Evolutionary conservation across 2,329 filamentous ascomycete genomes (phyloP).

Genomic region (Scedosporium minutisporum): DNA sequence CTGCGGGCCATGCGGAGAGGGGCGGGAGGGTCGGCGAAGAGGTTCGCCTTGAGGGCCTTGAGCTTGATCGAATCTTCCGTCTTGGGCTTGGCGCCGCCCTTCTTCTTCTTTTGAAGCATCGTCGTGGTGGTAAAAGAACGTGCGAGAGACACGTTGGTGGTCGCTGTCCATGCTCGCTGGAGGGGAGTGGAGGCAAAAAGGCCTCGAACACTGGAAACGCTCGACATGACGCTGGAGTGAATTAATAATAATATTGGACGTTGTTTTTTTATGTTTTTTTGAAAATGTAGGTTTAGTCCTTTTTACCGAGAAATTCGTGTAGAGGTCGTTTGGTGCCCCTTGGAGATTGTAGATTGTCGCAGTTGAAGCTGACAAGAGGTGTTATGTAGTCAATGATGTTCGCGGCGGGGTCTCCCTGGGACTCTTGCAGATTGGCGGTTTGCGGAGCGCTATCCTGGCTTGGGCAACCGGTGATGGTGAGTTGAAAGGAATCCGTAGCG

Average conservation of each 20-base stretch:
- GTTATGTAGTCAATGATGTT: no score
- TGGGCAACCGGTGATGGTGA: no score
- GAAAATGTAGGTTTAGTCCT: no score
- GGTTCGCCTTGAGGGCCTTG: constrained; percentile 33
- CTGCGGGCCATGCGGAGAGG: constrained; percentile 84
- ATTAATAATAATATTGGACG: not conserved
- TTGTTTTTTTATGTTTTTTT: no score
- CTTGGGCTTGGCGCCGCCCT: constrained; percentile 16
- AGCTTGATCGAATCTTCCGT: constrained; percentile 21
- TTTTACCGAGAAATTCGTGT: no score
- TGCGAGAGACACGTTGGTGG: constrained; percentile 13
- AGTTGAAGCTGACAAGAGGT: no score
- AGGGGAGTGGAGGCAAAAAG: constrained; percentile 6
- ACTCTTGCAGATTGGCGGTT: no score
- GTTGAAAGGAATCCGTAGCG: no score
- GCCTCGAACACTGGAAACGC: not conserved
- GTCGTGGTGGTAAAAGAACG: constrained; percentile 19
- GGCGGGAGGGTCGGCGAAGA: constrained; percentile 42
- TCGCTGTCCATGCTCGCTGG: constrained; percentile 1
- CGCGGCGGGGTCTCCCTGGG: no score
- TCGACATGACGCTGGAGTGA: not conserved
- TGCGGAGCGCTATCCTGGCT: no score
- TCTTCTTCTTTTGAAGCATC: constrained; percentile 16
- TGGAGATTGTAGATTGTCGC: no score
- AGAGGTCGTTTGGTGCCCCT: no score